phyloP scores from a whole-genome alignment of 2,329 filamentous ascomycete genomes.

The Trichoderma sp. region DNA sequence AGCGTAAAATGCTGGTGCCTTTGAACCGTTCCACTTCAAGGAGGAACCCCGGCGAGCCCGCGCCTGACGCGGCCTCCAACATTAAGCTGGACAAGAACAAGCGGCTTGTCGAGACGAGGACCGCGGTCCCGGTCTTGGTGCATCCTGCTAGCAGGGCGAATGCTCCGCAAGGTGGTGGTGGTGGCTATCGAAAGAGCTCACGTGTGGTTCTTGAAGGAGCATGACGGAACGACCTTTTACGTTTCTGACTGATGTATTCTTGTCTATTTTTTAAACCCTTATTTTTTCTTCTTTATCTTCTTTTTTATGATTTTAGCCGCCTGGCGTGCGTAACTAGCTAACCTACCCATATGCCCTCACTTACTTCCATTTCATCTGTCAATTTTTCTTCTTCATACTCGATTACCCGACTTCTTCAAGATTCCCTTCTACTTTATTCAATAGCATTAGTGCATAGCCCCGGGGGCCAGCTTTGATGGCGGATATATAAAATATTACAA shows the following conservation, averaged over 20 bases:
- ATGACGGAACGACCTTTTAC: conserved; percentile 1
- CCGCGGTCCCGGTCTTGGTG: conserved; percentile 48
- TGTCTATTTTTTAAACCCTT: neutral
- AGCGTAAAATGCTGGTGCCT: conserved; percentile 58
- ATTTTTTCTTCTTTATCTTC: neutral
- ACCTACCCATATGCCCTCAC: neutral
- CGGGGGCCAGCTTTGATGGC: conserved; percentile 1
- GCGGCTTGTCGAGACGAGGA: conserved; percentile 38
- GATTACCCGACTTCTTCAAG: neutral
- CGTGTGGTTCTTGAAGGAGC: conserved; percentile 51
- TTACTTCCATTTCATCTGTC: neutral
- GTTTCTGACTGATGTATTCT: conserved; percentile 11
- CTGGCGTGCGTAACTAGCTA: neutral
- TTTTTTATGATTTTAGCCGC: neutral
- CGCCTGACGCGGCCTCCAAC: conserved; percentile 4
- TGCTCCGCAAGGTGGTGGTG: conserved; percentile 34
- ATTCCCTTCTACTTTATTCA: conserved; percentile 5
- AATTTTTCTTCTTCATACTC: neutral
- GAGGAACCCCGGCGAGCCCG: conserved; percentile 19
- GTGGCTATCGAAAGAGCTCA: conserved; percentile 51
- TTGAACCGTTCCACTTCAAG: conserved; percentile 38
- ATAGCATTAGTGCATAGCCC: conserved; percentile 11
- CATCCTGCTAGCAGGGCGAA: conserved; percentile 33
- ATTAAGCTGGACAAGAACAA: conserved; percentile 26
- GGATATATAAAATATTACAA: neutral